Percentiles rank a stretch among this genome's conserved stretches.
phyloP scores from a whole-genome alignment of 495 filamentous ascomycete genomes.

The Trichoderma reesei region DNA sequence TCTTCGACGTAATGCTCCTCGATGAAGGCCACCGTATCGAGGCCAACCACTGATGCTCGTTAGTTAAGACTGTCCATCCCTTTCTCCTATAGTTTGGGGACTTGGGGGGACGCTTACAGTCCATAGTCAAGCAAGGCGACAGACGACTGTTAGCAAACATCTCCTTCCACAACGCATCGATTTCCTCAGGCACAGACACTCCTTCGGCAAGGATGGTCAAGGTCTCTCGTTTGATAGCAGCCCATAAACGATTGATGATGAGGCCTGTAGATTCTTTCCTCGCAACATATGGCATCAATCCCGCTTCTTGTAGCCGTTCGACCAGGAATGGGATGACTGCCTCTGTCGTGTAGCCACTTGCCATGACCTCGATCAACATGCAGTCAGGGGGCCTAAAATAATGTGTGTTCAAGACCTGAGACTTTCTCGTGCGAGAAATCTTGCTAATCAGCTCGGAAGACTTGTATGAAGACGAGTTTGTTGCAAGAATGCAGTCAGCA shows the following conservation, averaged over 20 bases:
- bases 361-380: constrained; percentile 48
- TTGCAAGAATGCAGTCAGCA: constrained; percentile 40
- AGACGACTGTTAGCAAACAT: constrained; percentile 14
- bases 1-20: constrained; percentile 24
- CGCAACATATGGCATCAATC: constrained; percentile 30
- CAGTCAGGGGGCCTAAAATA: constrained; percentile 47
- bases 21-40: constrained; percentile 34
- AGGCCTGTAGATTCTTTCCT: constrained; percentile 43
- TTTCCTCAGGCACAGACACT: constrained; percentile 28
- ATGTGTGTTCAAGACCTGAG: constrained; percentile 43
- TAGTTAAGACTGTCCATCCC: not conserved
- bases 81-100: not conserved
- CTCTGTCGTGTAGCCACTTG: constrained; percentile 34
- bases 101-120: not conserved
- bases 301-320: constrained; percentile 32
- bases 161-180: constrained; percentile 37
- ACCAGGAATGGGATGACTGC: constrained; percentile 37
- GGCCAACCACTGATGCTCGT: constrained; percentile 26
- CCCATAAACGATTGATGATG: constrained; percentile 53
- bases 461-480: constrained; percentile 26
- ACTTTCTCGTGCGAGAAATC: constrained; percentile 14
- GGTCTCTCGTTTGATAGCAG: constrained; percentile 46
- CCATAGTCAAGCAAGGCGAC: not conserved
- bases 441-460: constrained; percentile 13
- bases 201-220: constrained; percentile 43